phyloP scores from a whole-genome alignment of 805 yeast species.

The Starmera amethionina region DNA sequence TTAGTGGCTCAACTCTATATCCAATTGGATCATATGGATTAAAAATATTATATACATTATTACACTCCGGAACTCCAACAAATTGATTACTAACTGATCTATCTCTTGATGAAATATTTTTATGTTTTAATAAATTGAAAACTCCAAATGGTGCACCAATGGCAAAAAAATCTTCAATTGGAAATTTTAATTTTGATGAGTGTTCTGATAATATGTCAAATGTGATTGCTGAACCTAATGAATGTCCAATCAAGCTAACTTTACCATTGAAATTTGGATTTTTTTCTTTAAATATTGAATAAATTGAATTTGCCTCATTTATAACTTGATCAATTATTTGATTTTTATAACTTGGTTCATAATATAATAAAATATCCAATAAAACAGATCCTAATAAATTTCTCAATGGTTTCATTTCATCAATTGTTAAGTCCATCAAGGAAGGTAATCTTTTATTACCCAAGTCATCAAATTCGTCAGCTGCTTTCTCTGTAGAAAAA shows the following conservation, averaged over 20 bases:
- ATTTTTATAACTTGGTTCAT: conserved; percentile 57
- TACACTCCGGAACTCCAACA: conserved; percentile 38
- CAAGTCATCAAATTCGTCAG: conserved; percentile 25
- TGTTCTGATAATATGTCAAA: conserved; percentile 62
- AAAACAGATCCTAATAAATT: conserved; percentile 79
- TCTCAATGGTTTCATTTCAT: conserved; percentile 69
- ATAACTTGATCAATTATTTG: conserved; percentile 57
- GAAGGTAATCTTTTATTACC: conserved; percentile 45
- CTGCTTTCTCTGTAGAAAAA: conserved; percentile 37
- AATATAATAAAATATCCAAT: conserved; percentile 71
- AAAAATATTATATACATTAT: conserved; percentile 69
- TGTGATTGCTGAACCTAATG: conserved; percentile 79
- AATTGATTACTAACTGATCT: conserved; percentile 5
- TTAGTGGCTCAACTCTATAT: conserved; percentile 80
- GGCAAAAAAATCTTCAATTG: conserved; percentile 66
- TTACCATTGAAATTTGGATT: conserved; percentile 74
- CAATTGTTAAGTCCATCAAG: conserved; percentile 62
- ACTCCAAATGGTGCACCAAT: conserved; percentile 90
- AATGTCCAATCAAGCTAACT: conserved; percentile 82
- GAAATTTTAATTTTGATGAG: conserved; percentile 44
- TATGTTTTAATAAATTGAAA: conserved; percentile 63
- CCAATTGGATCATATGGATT: conserved; percentile 92
- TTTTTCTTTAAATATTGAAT: conserved; percentile 42
- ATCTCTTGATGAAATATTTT: conserved; percentile 40
- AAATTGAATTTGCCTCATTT: conserved; percentile 52